Conservation (phyloP, 805 yeast species). For the Saccharomycopsis olivae region DNA sequence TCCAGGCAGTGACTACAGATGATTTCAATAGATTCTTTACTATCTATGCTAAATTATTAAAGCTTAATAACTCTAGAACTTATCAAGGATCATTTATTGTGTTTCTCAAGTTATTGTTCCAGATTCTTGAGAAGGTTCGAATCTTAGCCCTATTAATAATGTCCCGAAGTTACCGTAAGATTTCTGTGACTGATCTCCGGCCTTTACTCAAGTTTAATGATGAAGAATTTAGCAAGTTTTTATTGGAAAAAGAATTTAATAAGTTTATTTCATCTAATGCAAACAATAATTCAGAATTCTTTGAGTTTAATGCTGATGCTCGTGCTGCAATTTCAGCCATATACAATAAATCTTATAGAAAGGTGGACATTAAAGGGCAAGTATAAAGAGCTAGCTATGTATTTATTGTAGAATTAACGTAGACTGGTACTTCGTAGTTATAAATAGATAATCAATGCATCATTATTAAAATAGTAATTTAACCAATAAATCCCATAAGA, state of each 20-base stretch:
- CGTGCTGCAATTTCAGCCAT: constrained; percentile 18
- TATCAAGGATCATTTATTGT: constrained; percentile 5
- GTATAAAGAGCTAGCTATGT: too few relatives aligned
- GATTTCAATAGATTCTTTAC: constrained; percentile 47
- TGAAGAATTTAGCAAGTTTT: constrained; percentile 23
- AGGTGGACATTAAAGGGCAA: constrained; percentile 88
- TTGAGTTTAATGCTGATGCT: neutral
- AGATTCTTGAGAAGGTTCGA: constrained; percentile 48
- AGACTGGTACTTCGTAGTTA: neutral
- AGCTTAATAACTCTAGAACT: constrained; percentile 28
- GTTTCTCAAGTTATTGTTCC: constrained; percentile 32
- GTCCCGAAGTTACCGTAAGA: constrained; percentile 44
- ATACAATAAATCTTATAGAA: constrained; percentile 33
- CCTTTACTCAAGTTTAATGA: too few relatives aligned
- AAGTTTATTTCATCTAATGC: too few relatives aligned
- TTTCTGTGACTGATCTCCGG: too few relatives aligned
- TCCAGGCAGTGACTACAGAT: constrained; percentile 26
- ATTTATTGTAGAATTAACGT: too few relatives aligned
- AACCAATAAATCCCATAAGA: constrained; percentile 53
- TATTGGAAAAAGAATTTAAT: neutral
- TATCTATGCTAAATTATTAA: constrained; percentile 29
- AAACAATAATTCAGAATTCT: too few relatives aligned
- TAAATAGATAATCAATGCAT: too few relatives aligned
- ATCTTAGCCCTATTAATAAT: constrained; percentile 45
- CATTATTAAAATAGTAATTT: too few relatives aligned